Conservation (phyloP, 345 rosid species). For the Tarenaya hassleriana region DNA sequence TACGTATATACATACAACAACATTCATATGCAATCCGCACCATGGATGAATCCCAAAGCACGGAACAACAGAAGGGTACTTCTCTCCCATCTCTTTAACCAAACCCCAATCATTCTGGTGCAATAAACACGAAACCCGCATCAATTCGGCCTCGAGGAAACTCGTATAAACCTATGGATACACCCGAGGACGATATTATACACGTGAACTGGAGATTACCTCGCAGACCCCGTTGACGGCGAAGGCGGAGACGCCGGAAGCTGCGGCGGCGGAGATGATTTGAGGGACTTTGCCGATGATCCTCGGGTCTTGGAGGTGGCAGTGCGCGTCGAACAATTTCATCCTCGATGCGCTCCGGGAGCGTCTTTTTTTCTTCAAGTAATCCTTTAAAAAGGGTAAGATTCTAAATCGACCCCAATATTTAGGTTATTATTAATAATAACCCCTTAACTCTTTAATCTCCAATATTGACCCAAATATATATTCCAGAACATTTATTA, state of each 20-base stretch:
- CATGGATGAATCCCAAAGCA: conserved; percentile 92
- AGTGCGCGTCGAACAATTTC: conserved; percentile 82
- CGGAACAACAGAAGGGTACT: conserved; percentile 62
- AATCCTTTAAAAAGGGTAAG: too few species aligned
- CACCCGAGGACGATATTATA: background rate
- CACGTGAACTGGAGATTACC: conserved; percentile 24
- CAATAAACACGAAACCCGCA: background rate
- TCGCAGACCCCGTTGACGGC: conserved; percentile 83
- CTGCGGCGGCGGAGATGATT: conserved; percentile 48
- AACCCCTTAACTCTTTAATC: too few species aligned
- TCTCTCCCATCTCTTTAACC: conserved; percentile 70
- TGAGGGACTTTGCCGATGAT: conserved; percentile 45
- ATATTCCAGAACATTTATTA: too few species aligned
- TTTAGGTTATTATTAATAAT: too few species aligned
- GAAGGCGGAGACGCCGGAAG: conserved; percentile 53
- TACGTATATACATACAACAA: background rate
- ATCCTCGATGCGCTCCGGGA: conserved; percentile 14
- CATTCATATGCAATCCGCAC: conserved; percentile 25
- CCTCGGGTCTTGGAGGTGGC: conserved; percentile 92
- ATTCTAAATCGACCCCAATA: too few species aligned
- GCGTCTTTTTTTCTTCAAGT: too few species aligned
- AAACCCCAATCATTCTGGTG: conserved; percentile 69
- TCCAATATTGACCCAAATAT: too few species aligned
- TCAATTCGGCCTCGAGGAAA: too few species aligned
- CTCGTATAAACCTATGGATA: background rate